Conservation (phyloP, 176 grass and related monocot genomes). For the Phragmites australis region DNA sequence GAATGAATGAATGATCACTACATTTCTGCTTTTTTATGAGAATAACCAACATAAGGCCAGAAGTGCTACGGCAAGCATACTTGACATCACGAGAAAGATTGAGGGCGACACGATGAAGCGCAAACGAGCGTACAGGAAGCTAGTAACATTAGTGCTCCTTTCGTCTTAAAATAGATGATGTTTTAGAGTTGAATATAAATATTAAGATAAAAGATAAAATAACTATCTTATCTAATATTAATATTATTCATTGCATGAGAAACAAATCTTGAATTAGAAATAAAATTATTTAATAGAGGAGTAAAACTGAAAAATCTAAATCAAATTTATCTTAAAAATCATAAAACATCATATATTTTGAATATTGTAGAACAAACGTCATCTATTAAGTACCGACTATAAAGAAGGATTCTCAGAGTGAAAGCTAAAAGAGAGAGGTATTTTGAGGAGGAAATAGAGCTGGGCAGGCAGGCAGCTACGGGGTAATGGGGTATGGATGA, state of each 20-base stretch:
- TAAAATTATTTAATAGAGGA: no score
- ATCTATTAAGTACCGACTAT: no score
- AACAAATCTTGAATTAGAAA: no score
- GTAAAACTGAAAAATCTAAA: no score
- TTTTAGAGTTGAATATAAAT: no score
- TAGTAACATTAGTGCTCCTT: background rate
- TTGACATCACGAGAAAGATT: background rate
- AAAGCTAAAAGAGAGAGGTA: background rate
- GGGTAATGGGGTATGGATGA: background rate
- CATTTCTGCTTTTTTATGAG: background rate
- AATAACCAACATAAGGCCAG: background rate
- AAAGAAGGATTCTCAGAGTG: background rate
- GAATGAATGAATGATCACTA: background rate
- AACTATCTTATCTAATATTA: no score
- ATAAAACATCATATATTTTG: no score
- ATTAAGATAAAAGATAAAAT: no score
- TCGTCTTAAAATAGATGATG: no score
- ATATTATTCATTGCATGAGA: no score
- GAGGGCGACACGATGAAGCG: background rate
- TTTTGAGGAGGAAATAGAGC: constrained; percentile 31
- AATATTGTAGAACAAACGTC: no score
- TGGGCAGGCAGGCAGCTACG: background rate
- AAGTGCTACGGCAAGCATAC: background rate
- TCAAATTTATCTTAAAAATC: no score
- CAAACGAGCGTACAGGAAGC: background rate